A percentile compares a stretch with the other conserved stretches of the same genome.
Conservation (phyloP, 345 rosid species). For the Salix purpurea region DNA sequence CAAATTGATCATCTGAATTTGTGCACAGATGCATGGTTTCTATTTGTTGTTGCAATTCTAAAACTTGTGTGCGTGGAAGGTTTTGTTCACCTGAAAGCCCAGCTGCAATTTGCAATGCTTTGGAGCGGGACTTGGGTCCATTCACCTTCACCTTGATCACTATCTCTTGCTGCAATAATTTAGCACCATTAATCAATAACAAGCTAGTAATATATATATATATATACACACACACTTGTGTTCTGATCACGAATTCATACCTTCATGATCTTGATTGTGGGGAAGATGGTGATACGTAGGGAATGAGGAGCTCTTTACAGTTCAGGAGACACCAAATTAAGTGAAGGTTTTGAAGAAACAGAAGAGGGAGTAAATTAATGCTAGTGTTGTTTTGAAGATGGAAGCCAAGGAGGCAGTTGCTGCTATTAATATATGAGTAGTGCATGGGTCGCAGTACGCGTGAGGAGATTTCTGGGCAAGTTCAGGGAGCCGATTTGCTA, state of each 20-base stretch:
- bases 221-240: no score
- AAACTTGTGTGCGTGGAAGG: not conserved
- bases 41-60: not conserved
- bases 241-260: not conserved
- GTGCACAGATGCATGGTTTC: not conserved
- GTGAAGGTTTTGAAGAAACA: no score
- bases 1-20: not conserved
- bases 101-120: conserved; percentile 22
- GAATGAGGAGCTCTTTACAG: no score
- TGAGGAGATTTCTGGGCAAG: no score
- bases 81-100: conserved; percentile 9
- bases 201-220: not conserved
- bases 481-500: no score
- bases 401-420: no score
- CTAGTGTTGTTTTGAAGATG: no score
- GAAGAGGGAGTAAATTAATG: no score
- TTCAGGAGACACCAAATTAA: no score
- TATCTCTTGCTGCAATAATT: conserved; percentile 14
- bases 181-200: not conserved
- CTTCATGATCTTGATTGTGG: not conserved
- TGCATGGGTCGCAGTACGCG: no score
- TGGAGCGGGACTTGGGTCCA: conserved; percentile 13
- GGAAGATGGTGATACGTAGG: not conserved
- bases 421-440: no score
- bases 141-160: conserved; percentile 15